phyloP scores from a whole-genome alignment of 2,329 filamentous ascomycete species.

The Cercospora sesami region DNA sequence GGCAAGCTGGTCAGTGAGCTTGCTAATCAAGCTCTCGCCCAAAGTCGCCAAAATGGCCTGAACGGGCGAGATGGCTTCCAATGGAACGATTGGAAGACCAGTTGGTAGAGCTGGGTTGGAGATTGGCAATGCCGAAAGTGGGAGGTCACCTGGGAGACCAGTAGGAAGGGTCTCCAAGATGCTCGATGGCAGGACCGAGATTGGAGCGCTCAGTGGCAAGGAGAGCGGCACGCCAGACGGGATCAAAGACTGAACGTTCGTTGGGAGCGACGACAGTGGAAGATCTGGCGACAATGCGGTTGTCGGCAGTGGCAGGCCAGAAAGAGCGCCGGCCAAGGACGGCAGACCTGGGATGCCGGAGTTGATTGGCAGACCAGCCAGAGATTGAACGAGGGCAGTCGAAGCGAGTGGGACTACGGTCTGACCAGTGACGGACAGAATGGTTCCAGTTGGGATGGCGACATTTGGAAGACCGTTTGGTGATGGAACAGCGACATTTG shows the following conservation, averaged over 20 bases:
- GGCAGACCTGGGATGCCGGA: constrained; percentile 11
- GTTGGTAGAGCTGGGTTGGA: constrained; percentile 9
- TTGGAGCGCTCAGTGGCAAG: constrained; percentile 13
- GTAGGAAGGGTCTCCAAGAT: constrained; percentile 7
- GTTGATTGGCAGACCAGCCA: constrained; percentile 15
- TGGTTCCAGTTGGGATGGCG: constrained; percentile 11
- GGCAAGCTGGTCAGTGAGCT: constrained; percentile 12
- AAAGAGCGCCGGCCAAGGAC: constrained; percentile 1
- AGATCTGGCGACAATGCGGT: constrained; percentile 2
- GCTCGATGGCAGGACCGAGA: constrained; percentile 13
- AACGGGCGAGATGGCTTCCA: neutral
- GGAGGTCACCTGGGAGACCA: constrained; percentile 13
- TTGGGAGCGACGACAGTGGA: constrained; percentile 10
- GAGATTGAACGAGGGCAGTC: constrained; percentile 10
- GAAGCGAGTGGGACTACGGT: constrained; percentile 16
- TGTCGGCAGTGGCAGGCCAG: constrained; percentile 8
- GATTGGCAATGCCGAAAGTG: constrained; percentile 13
- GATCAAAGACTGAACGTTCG: constrained; percentile 3
- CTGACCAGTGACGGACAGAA: constrained; percentile 4
- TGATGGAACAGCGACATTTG: neutral
- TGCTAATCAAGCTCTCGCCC: constrained; percentile 2
- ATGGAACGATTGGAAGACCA: constrained; percentile 11
- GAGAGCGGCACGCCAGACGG: constrained; percentile 13
- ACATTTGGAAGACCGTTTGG: constrained; percentile 5
- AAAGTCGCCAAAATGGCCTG: constrained; percentile 15